A percentile compares a stretch with the other conserved stretches of the same genome.
Conservation (phyloP, 2,329 filamentous ascomycete species). For the Diplodia mutila region DNA sequence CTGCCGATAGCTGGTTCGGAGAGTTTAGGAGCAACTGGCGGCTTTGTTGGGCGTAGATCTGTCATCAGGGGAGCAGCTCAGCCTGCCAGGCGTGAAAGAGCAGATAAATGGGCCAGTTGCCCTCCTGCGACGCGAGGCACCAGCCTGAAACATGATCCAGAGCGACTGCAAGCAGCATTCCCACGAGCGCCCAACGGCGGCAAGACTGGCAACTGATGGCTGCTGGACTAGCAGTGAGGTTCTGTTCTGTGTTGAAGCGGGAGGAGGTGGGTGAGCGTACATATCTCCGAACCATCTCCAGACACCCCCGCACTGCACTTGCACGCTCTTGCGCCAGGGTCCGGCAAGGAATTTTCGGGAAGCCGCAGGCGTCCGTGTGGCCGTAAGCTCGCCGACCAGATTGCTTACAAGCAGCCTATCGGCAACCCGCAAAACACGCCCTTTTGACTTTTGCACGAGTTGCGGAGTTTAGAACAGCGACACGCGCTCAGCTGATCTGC, state of each 20-base stretch:
- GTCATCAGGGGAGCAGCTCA: background rate
- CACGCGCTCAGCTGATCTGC: conserved; percentile 10
- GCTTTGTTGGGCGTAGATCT: background rate
- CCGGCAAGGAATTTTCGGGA: conserved; percentile 10
- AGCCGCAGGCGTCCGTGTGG: background rate
- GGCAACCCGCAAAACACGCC: background rate
- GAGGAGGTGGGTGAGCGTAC: background rate
- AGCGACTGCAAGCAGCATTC: background rate
- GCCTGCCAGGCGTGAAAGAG: background rate
- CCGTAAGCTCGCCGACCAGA: background rate
- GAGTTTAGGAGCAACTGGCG: background rate
- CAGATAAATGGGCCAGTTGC: background rate
- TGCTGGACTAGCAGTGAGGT: background rate
- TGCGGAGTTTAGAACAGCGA: conserved; percentile 15
- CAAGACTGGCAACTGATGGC: too few relatives aligned
- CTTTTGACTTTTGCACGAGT: background rate
- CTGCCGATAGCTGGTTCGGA: background rate
- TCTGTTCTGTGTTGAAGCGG: background rate
- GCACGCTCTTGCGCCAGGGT: conserved; percentile 3
- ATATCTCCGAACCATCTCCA: conserved; percentile 18
- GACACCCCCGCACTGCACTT: background rate
- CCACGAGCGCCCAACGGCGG: background rate
- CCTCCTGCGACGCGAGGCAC: background rate
- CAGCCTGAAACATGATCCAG: background rate
- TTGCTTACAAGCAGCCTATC: background rate